Evolutionary conservation across 768 basidiomycete genomes (phyloP), one percentile per base, ranked within the genome.

Genomic region (Pulveroboletus sp.): DNA sequence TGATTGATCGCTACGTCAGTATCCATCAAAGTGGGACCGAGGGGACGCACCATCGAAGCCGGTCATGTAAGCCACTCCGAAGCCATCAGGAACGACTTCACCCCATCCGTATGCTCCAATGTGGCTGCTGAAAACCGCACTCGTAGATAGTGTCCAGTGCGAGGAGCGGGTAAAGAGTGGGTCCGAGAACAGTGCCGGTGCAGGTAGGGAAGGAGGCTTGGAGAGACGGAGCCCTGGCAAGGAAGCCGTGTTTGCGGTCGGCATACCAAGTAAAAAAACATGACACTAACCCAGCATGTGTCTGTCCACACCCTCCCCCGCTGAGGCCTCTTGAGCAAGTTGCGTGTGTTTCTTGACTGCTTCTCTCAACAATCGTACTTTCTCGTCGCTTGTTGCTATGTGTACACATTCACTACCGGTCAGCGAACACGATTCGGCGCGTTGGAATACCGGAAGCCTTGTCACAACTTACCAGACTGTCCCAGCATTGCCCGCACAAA

Each of bases 61-160:
- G n/a, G 94, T 94, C 80, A 92, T 85, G 63, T 97, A 97, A 12
- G 92, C 87, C 25, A 97, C 86, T 27, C 94, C 94, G 62, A 94
- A 97, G 2, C 94, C 94, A 55, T 97, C 85, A 1, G 90, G 85
- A 21, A 95, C 91, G 38, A 97, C 89, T 77, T 92, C 90, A 41
- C 94, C 94, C 94, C 94, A 97, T 13, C 94, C 94, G 67, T 97
- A 93, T 19, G 77, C 82, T 32, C 75, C 78, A 61, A 97, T 83
- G 66, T 89, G 85, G 51, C 84, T 84, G n/a, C 87, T 90, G 59
- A 87, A 88, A 25, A 97, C 75, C 5, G 90, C 87, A 44, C 89
- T 92, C 14, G 94, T 97, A 64, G 90, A 94, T 56, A 97, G 72
- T 6, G 84, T 82, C 94, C 94, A 97, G 53, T 87, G 75, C 39